A percentile compares a stretch with the other conserved stretches of the same genome.
Conservation (phyloP, 2,329 filamentous ascomycete genomes). For the Tolypocladium endophyticum region DNA sequence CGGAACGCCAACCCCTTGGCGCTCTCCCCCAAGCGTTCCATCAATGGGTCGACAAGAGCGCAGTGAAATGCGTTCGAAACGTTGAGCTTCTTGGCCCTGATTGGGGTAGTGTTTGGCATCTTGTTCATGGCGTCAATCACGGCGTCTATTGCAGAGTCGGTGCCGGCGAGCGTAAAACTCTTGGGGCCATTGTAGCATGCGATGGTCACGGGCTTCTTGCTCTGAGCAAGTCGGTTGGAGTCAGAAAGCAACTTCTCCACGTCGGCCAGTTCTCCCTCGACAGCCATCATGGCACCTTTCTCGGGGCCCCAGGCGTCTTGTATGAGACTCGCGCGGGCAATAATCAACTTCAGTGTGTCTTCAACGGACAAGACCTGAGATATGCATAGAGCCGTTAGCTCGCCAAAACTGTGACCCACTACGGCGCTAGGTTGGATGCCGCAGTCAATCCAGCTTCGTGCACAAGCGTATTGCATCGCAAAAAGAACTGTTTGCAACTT, state of each 20-base stretch:
- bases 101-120: background rate
- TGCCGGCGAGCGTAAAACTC: constrained; percentile 31
- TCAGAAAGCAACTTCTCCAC: constrained; percentile 1
- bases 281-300: constrained; percentile 25
- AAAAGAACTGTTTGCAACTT: constrained; percentile 28
- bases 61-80: constrained; percentile 40
- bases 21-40: constrained; percentile 12
- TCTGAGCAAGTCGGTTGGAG: constrained; percentile 9
- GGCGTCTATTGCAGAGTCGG: constrained; percentile 17
- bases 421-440: constrained; percentile 11
- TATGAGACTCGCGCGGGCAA: constrained; percentile 17
- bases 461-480: constrained; percentile 25
- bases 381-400: constrained; percentile 28
- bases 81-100: constrained; percentile 23
- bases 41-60: constrained; percentile 23
- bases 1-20: constrained; percentile 7
- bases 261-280: constrained; percentile 17
- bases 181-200: constrained; percentile 36
- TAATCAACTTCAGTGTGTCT: constrained; percentile 19
- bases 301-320: constrained; percentile 22
- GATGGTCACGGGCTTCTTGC: constrained; percentile 13
- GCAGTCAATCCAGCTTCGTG: constrained; percentile 23
- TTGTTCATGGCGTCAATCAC: background rate
- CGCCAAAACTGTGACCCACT: constrained; percentile 31
- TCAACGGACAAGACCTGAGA: constrained; percentile 17